Evolutionary conservation across 768 basidiomycete species (phyloP).

Genomic region (Gloeopeniophorella convolvens): DNA sequence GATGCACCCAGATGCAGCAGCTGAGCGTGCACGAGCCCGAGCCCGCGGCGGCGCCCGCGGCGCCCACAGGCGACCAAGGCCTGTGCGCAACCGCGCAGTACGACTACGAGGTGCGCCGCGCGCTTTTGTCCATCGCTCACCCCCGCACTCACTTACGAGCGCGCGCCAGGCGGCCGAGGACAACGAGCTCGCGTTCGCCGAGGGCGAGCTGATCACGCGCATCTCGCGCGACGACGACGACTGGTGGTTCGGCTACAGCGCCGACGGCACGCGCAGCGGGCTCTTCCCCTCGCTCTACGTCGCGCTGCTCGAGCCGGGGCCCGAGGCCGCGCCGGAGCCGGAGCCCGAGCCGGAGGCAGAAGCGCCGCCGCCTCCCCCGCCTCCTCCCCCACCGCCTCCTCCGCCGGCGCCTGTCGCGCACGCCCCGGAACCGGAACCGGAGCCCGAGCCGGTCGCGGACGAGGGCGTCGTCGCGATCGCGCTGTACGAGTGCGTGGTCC

Average conservation of each 20-base stretch:
- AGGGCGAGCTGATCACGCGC: slow-evolving; percentile 77
- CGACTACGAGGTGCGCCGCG: slow-evolving; percentile 59
- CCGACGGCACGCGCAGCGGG: slow-evolving; percentile 60
- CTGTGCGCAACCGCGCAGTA: slow-evolving; percentile 71
- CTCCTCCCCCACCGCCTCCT: slow-evolving; percentile 43
- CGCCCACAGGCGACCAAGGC: slow-evolving; percentile 35
- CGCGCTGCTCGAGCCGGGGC: slow-evolving; percentile 52
- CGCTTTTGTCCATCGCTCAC: background rate
- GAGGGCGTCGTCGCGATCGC: slow-evolving; percentile 59
- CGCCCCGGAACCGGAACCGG: slow-evolving; percentile 43
- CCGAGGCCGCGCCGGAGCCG: slow-evolving; percentile 31
- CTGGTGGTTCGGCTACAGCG: slow-evolving; percentile 84
- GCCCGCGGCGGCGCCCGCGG: slow-evolving; percentile 32
- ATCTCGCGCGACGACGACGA: slow-evolving; percentile 83
- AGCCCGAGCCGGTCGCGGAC: slow-evolving; percentile 40
- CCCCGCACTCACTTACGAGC: background rate
- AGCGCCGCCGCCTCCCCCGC: slow-evolving; percentile 54
- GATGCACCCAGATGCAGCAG: slow-evolving; percentile 1
- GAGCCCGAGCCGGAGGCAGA: slow-evolving; percentile 41
- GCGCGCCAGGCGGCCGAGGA: slow-evolving; percentile 62
- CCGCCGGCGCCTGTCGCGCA: slow-evolving; percentile 37
- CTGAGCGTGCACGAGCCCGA: slow-evolving; percentile 22
- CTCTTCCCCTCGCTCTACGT: slow-evolving; percentile 93
- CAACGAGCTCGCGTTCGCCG: slow-evolving; percentile 74
- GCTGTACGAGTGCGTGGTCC: slow-evolving; percentile 56